These are phyloP conservation scores for Pseudocercospora cruenta DNA, from an alignment of 2,329 filamentous ascomycete genomes.

Conservation along the genomic window DNA sequence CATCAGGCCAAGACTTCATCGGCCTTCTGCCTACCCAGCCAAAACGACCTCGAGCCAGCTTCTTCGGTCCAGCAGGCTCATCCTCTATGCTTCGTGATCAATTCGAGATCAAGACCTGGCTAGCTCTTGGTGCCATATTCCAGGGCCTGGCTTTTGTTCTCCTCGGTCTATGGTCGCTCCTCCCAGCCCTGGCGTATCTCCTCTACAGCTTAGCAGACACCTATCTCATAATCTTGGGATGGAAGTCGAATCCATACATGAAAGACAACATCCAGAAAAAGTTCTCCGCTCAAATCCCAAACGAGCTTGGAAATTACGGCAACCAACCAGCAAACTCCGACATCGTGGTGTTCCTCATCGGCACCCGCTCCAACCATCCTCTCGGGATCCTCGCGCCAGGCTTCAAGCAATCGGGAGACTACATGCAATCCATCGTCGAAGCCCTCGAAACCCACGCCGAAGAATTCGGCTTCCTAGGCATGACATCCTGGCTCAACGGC, in stretches of 20 bases:
- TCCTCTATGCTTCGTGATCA: constrained; percentile 39
- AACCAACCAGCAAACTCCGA: constrained; percentile 36
- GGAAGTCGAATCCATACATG: constrained; percentile 46
- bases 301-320: constrained; percentile 38
- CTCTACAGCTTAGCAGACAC: constrained; percentile 40
- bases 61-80: constrained; percentile 19
- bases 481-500: constrained; percentile 47
- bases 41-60: constrained; percentile 16
- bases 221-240: constrained; percentile 39
- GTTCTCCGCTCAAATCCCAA: constrained; percentile 45
- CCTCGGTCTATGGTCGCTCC: constrained; percentile 41
- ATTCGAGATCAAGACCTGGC: constrained; percentile 47
- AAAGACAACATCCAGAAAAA: constrained; percentile 42
- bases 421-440: constrained; percentile 47
- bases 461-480: constrained; percentile 54
- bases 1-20: constrained; percentile 18
- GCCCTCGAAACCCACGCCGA: constrained; percentile 43
- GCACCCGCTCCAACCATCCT: constrained; percentile 44
- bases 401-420: constrained; percentile 43
- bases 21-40: constrained; percentile 21
- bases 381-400: constrained; percentile 55
- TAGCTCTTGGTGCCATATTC: constrained; percentile 45
- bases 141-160: constrained; percentile 44
- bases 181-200: constrained; percentile 42
- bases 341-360: constrained; percentile 46